Conservation (phyloP, 2,329 filamentous ascomycete genomes). For the Colletotrichum horii region DNA sequence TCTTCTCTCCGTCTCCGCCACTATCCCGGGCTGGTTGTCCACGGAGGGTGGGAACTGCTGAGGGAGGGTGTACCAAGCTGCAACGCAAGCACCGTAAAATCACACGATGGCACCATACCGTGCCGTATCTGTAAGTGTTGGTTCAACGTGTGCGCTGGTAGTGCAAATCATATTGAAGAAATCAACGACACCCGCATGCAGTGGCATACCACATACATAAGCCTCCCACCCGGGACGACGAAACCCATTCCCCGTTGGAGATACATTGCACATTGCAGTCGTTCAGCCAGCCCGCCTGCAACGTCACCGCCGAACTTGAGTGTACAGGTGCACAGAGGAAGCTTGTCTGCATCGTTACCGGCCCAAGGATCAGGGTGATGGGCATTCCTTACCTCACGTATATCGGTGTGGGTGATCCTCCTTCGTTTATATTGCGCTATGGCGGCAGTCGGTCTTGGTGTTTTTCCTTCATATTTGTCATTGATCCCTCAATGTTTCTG, state of each 20-base stretch:
- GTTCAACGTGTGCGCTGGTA: neutral
- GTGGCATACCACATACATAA: neutral
- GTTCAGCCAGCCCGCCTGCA: neutral
- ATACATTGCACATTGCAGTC: neutral
- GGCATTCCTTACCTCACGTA: neutral
- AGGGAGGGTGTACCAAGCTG: neutral
- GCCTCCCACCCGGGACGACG: neutral
- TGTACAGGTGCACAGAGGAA: neutral
- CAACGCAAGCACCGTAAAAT: neutral
- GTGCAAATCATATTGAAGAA: neutral
- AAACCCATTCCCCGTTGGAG: neutral
- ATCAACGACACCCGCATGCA: neutral
- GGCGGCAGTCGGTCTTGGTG: neutral
- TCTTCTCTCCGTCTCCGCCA: neutral
- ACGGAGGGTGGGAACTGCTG: neutral
- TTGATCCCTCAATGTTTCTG: neutral
- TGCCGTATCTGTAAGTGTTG: neutral
- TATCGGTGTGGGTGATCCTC: neutral
- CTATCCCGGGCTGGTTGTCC: neutral
- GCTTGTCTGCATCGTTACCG: neutral
- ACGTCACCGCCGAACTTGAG: neutral
- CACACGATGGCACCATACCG: neutral
- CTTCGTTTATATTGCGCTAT: neutral
- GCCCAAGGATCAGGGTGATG: neutral
- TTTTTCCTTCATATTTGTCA: neutral